phyloP scores from a whole-genome alignment of 140 eudicot genomes.

The Bidens hawaiensis region DNA sequence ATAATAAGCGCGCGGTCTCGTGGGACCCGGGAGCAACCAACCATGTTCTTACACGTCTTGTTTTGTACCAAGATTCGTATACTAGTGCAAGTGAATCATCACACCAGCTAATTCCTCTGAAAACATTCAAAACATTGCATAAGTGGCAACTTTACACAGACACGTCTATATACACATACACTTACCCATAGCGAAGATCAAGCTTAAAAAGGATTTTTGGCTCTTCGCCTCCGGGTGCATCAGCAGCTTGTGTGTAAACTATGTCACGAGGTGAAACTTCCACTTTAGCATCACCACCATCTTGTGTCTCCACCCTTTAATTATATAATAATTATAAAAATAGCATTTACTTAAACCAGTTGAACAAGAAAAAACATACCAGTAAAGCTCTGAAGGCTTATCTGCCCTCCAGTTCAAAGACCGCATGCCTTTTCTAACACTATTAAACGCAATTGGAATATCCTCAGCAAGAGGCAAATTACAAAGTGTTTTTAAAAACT shows the following conservation, averaged over 20 bases:
- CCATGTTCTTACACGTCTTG: constrained; percentile 80
- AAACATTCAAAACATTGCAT: not conserved
- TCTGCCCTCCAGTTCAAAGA: constrained; percentile 93
- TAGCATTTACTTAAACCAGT: not conserved
- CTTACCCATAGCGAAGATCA: constrained; percentile 97
- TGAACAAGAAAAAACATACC: constrained; percentile 45
- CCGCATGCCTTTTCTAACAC: constrained; percentile 94
- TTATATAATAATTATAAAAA: constrained; percentile 1
- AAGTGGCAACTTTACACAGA: not conserved
- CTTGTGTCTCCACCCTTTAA: constrained; percentile 94
- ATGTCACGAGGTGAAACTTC: constrained; percentile 98
- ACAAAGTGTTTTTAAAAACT: constrained; percentile 64
- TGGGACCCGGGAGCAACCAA: constrained; percentile 65
- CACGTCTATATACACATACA: too few species aligned
- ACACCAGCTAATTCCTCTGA: constrained; percentile 95
- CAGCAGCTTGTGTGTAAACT: constrained; percentile 78
- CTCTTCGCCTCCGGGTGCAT: constrained; percentile 62
- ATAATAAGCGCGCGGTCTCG: constrained; percentile 66
- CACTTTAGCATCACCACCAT: constrained; percentile 94
- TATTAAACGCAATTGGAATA: constrained; percentile 73
- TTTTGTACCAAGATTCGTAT: constrained; percentile 94
- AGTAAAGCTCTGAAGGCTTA: constrained; percentile 75
- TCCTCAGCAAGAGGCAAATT: constrained; percentile 94
- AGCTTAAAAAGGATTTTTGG: constrained; percentile 71
- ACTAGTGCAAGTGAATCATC: constrained; percentile 94